Percentiles rank a stretch among this genome's conserved stretches.
These are phyloP conservation scores for Emericellopsis atlantica DNA, from an alignment of 2,329 filamentous ascomycete species.

Conservation along the genomic window DNA sequence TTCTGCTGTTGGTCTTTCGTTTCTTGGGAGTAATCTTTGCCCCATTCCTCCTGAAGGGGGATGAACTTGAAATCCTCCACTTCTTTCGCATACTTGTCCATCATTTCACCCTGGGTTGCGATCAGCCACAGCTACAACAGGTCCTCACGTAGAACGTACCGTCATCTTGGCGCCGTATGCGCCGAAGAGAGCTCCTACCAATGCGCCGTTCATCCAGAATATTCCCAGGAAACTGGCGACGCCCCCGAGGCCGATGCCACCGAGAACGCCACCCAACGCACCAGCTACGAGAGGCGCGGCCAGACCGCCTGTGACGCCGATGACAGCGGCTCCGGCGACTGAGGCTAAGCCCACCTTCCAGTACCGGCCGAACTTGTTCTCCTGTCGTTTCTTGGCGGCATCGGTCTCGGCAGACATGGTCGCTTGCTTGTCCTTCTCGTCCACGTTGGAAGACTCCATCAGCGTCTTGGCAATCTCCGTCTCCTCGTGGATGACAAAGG, in stretches of 20 bases:
- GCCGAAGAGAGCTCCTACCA: conserved; percentile 80
- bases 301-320: conserved; percentile 86
- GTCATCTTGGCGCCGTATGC: conserved; percentile 74
- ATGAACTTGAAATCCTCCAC: conserved; percentile 75
- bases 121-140: conserved; percentile 5
- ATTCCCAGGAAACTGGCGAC: conserved; percentile 79
- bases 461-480: conserved; percentile 64
- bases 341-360: conserved; percentile 89
- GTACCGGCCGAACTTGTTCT: conserved; percentile 56
- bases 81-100: conserved; percentile 77
- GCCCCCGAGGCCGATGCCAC: conserved; percentile 71
- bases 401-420: conserved; percentile 65
- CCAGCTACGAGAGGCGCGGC: conserved; percentile 81
- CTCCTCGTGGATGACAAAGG: conserved; percentile 56
- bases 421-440: conserved; percentile 22
- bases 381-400: conserved; percentile 57
- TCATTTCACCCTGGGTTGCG: conserved; percentile 52
- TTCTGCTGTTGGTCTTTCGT: conserved; percentile 13
- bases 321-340: conserved; percentile 76
- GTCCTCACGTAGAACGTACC: conserved; percentile 12
- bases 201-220: conserved; percentile 71
- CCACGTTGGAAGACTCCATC: conserved; percentile 46
- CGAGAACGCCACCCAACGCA: conserved; percentile 73
- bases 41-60: conserved; percentile 44
- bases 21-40: conserved; percentile 9